A percentile compares a stretch with the other conserved stretches of the same genome.
These are phyloP conservation scores for Leishmania aethiopica DNA, from an alignment of 208 protist species.

Conservation along the genomic window DNA sequence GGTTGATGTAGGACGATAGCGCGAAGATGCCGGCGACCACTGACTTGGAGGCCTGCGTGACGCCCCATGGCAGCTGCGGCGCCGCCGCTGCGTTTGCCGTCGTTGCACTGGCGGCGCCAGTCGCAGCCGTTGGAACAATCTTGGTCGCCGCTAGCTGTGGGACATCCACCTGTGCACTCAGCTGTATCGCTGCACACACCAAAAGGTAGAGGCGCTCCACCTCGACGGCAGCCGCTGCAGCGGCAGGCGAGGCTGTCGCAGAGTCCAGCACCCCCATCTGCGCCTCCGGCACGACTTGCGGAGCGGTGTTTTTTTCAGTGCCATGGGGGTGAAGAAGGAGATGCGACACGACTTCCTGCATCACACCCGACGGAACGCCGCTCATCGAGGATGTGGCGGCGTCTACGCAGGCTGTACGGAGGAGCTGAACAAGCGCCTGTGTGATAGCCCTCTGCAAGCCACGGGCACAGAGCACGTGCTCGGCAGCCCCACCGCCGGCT, in stretches of 20 bases:
- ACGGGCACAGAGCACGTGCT: slow-evolving; percentile 5
- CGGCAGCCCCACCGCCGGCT: background rate
- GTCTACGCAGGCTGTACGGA: background rate
- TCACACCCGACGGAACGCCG: background rate
- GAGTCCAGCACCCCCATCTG: slow-evolving; percentile 17
- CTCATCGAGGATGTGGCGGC: background rate
- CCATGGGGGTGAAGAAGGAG: slow-evolving; percentile 21
- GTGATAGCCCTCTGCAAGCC: slow-evolving; percentile 19
- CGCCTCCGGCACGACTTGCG: background rate
- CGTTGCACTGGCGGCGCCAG: background rate
- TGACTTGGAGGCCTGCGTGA: slow-evolving; percentile 19
- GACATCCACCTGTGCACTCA: slow-evolving; percentile 7
- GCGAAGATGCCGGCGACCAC: slow-evolving; percentile 28
- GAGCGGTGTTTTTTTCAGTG: background rate
- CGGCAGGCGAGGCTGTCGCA: background rate
- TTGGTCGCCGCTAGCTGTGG: background rate
- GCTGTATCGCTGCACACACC: slow-evolving; percentile 25
- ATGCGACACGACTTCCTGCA: slow-evolving; percentile 21
- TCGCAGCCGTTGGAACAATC: background rate
- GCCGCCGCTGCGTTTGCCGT: background rate
- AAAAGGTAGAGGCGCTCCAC: slow-evolving; percentile 33
- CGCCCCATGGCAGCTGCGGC: slow-evolving; percentile 11
- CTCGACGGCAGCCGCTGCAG: slow-evolving; percentile 16
- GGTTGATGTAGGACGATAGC: slow-evolving; percentile 3
- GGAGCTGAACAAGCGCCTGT: slow-evolving; percentile 21